These are phyloP conservation scores for Mycena alexandri DNA, from an alignment of 768 basidiomycete genomes.

Conservation along the genomic window DNA sequence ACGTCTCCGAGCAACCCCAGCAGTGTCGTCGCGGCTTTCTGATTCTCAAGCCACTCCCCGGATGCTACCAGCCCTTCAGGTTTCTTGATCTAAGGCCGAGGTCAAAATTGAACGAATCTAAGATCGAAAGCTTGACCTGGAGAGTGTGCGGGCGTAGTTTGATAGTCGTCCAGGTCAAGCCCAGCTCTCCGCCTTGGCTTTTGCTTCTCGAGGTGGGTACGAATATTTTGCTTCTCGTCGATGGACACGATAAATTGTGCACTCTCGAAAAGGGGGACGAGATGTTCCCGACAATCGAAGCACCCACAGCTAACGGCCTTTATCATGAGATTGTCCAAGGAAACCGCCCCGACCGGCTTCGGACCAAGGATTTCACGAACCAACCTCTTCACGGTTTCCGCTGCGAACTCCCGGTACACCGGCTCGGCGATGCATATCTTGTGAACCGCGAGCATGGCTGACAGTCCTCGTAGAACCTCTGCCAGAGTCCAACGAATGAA, in stretches of 20 bases:
- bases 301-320: background rate
- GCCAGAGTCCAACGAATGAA: background rate
- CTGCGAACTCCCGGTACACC: background rate
- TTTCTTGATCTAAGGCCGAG: background rate
- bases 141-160: conserved; percentile 1
- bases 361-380: background rate
- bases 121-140: background rate
- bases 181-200: background rate
- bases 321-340: background rate
- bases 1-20: background rate
- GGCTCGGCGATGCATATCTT: background rate
- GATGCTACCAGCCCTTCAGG: background rate
- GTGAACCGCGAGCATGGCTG: background rate
- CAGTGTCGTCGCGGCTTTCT: too few species aligned
- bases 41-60: background rate
- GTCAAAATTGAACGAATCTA: background rate
- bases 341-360: background rate
- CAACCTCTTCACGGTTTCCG: background rate
- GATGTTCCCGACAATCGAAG: too few species aligned
- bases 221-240: background rate
- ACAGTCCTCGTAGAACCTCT: background rate
- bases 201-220: background rate
- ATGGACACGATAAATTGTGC: background rate
- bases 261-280: background rate
- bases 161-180: conserved; percentile 1